Conservation (phyloP, 257 asterid genomes). For the Jacaranda mimosifolia region DNA sequence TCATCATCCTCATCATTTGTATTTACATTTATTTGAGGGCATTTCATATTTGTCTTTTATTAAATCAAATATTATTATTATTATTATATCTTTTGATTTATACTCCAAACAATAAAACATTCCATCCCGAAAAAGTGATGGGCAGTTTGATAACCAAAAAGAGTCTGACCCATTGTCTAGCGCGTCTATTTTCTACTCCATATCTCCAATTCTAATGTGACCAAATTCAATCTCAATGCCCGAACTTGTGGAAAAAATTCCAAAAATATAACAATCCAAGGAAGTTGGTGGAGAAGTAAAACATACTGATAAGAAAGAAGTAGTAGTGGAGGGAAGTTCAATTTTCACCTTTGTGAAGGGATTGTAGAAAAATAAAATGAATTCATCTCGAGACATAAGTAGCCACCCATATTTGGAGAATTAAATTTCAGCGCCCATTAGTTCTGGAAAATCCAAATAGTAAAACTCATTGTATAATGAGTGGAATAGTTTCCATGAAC, state of each 20-base stretch:
- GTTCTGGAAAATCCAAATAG: not conserved
- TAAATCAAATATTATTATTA: not conserved
- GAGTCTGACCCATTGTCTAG: not conserved
- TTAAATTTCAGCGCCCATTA: not conserved
- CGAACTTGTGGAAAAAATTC: not conserved
- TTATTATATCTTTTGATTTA: not conserved
- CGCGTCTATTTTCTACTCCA: not conserved
- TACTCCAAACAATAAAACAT: not conserved
- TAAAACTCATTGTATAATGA: not conserved
- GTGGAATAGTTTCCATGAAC: no score
- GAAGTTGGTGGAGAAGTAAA: constrained; percentile 8
- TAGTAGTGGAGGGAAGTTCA: not conserved
- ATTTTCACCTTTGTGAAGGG: not conserved
- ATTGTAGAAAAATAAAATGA: not conserved
- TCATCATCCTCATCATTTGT: not conserved
- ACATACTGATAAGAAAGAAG: not conserved
- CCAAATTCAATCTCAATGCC: not conserved
- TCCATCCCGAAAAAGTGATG: not conserved
- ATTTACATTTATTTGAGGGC: not conserved
- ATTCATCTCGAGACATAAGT: not conserved
- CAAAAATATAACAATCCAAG: constrained; percentile 1
- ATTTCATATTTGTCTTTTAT: not conserved
- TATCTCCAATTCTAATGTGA: not conserved
- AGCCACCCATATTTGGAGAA: not conserved
- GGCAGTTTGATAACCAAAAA: not conserved